A percentile compares a stretch with the other conserved stretches of the same genome.
These are phyloP conservation scores for Diplodia seriata DNA, from an alignment of 2,329 filamentous ascomycete genomes.

Conservation along the genomic window DNA sequence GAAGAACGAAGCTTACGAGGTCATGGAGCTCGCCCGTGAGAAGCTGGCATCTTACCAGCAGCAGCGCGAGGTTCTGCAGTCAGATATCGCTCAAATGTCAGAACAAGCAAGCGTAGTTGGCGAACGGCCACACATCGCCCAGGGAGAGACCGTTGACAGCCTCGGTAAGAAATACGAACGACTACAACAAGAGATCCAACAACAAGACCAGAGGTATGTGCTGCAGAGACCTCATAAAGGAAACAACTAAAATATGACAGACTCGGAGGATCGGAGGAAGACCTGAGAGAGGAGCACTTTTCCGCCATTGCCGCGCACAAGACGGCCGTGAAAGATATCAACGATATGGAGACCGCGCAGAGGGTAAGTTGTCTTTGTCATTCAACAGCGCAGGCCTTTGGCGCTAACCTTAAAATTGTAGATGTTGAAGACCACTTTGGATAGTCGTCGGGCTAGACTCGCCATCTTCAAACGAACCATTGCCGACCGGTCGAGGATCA, in stretches of 20 bases:
- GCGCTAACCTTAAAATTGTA: neutral
- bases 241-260: conserved; percentile 28
- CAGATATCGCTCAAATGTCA: conserved; percentile 38
- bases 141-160: conserved; percentile 42
- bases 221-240: neutral
- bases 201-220: conserved; percentile 40
- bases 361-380: conserved; percentile 46
- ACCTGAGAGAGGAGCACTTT: conserved; percentile 40
- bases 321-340: conserved; percentile 34
- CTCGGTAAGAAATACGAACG: conserved; percentile 44
- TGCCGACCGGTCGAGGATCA: conserved; percentile 81
- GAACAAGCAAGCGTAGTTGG: conserved; percentile 37
- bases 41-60: conserved; percentile 41
- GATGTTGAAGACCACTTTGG: conserved; percentile 66
- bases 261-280: conserved; percentile 45
- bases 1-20: conserved; percentile 52
- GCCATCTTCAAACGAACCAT: conserved; percentile 82
- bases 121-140: conserved; percentile 42
- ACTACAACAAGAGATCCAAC: conserved; percentile 41
- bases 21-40: conserved; percentile 44
- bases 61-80: conserved; percentile 40
- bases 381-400: conserved; percentile 36
- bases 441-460: conserved; percentile 77
- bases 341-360: conserved; percentile 41
- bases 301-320: conserved; percentile 42